Conservation (phyloP, 345 rosid genomes). For the Garcia nutans region DNA sequence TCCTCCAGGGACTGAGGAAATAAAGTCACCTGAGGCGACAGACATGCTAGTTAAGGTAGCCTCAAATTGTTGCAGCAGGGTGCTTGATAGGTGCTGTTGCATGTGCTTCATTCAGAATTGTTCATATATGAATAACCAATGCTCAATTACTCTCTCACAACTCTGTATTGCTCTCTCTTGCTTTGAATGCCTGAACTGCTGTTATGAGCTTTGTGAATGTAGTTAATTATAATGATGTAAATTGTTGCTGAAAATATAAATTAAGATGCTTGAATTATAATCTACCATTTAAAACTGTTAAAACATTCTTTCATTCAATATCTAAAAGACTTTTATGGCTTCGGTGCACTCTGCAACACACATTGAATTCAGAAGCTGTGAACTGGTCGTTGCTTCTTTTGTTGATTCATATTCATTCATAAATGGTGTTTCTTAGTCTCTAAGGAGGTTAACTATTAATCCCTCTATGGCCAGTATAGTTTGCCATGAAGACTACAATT, state of each 20-base stretch:
- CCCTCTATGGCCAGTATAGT: background rate
- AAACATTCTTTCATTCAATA: background rate
- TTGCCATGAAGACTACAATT: background rate
- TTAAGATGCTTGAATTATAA: background rate
- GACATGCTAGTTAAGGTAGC: constrained; percentile 24
- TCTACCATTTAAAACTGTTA: background rate
- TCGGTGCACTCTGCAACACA: background rate
- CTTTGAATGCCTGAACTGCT: constrained; percentile 31
- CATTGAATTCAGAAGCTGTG: background rate
- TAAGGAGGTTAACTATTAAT: background rate
- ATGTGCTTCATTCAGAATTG: constrained; percentile 33
- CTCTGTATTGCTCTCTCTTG: constrained; percentile 35
- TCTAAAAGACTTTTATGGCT: background rate
- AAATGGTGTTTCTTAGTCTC: background rate
- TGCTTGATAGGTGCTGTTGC: constrained; percentile 27
- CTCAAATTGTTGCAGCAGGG: constrained; percentile 25
- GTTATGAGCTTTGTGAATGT: constrained; percentile 28
- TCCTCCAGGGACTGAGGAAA: constrained; percentile 30
- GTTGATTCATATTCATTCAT: background rate
- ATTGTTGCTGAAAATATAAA: background rate
- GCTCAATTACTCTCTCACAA: constrained; percentile 23
- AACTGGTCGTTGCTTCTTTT: background rate
- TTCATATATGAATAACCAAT: constrained; percentile 23
- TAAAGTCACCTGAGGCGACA: constrained; percentile 22
- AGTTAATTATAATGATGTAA: background rate